These are phyloP conservation scores for Candida fluviatilis DNA, from an alignment of 805 yeast genomes.

Conservation along the genomic window DNA sequence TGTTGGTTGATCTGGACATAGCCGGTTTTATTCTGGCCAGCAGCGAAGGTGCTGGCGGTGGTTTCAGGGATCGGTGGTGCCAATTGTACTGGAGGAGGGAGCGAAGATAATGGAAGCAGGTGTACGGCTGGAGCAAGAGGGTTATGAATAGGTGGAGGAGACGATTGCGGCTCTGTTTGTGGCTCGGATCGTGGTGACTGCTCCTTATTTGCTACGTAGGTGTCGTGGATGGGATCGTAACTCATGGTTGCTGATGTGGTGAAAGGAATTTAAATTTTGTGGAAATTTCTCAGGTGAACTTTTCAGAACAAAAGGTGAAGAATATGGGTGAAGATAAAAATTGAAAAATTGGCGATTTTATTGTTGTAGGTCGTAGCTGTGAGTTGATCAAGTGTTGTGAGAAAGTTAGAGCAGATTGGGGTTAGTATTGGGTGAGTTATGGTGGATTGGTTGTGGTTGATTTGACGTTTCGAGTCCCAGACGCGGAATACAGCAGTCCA, in stretches of 20 bases:
- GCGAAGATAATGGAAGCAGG: neutral
- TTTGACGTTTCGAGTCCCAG: neutral
- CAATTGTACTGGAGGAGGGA: neutral
- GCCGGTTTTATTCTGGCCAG: neutral
- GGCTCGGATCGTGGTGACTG: slow-evolving; percentile 1
- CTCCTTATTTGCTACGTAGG: slow-evolving; percentile 13
- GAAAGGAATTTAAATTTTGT: neutral
- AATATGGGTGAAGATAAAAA: no score
- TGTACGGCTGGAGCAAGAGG: neutral
- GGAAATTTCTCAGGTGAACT: neutral
- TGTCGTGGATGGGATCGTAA: slow-evolving; percentile 44
- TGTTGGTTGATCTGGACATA: neutral
- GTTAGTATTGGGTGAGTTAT: no score
- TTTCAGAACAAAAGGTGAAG: no score
- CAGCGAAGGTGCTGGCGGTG: neutral
- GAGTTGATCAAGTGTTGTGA: no score
- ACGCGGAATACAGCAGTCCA: no score
- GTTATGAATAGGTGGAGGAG: neutral
- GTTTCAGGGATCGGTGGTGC: neutral
- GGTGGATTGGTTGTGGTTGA: neutral
- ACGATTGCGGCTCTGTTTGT: slow-evolving; percentile 1
- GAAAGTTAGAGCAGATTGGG: no score
- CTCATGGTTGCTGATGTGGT: no score
- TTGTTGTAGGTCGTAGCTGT: no score
- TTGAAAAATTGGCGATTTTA: no score